Evolutionary conservation across 1,284 basidiomycete species (phyloP), one percentile per base, ranked within the genome.

Genomic region (Ganoderma leucocontextum): DNA sequence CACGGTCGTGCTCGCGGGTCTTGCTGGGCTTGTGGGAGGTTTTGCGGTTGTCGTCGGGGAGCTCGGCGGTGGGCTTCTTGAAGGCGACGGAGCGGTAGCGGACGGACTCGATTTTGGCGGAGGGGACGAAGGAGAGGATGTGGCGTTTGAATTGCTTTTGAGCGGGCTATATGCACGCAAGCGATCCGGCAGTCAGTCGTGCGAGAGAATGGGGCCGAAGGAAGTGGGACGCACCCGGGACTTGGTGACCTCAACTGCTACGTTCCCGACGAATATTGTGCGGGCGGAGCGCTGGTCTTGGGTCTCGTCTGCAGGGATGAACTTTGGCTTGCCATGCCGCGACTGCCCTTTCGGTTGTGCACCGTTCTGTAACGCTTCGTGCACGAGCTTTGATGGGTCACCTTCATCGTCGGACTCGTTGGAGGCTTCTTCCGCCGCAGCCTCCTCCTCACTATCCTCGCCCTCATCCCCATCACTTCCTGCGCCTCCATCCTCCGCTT

Each of bases 231-330:
- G 72, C 79, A 95, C 95, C 79, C 90, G 91, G 75, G 87, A 90
- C 65, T 92, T 92, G 19, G 89, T 91, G 9, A 93, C 88, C 6
- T 93, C 90, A 2, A 94, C 83, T 2, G 91, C 88, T 0, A 99
- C 82, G 78, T 99, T 99, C 12, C 97, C 97, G n/a, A 99, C 81
- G 78, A 99, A 99, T 63, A 98, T 84, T 1, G 97, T 98, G 36
- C 97, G 88, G 22, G 87, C 85, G 76, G 98, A 91, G 62, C 92
- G 86, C 68, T 88, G 88, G 65, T 88, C 89, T 12, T 85, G 76
- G 0, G 91, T 91, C 80, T 97, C 95, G 63, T 87, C 89, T 33
- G 80, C 73, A 0, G 93, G 93, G 0, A 85, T 82, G 73, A 85
- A 87, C 69, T 82, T 85, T 13, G 60, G 62, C 67, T 83, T 84